Evolutionary conservation across 169 alveolate species (phyloP).

Genomic region (Plasmodium inui): DNA sequence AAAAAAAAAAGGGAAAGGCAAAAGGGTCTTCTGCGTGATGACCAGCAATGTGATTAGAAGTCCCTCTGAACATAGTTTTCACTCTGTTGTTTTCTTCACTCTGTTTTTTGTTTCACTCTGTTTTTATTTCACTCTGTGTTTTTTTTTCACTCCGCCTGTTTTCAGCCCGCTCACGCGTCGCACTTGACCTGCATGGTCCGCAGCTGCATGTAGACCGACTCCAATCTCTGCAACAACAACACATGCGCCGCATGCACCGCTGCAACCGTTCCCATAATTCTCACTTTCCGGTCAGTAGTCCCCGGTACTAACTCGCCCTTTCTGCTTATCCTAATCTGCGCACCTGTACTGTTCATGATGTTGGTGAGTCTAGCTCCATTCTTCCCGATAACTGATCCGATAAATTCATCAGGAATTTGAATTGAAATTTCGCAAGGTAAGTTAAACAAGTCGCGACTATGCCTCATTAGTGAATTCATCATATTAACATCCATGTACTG

Average conservation of each 20-base stretch:
- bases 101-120: background rate
- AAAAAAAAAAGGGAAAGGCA: background rate
- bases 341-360: constrained; percentile 76
- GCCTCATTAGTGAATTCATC: constrained; percentile 57
- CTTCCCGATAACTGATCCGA: constrained; percentile 71
- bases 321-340: constrained; percentile 73
- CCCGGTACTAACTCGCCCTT: constrained; percentile 74
- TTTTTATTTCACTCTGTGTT: background rate
- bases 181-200: constrained; percentile 45
- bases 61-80: background rate
- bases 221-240: constrained; percentile 60
- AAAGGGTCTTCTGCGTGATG: background rate
- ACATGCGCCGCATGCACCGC: constrained; percentile 78
- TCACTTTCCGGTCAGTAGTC: constrained; percentile 53
- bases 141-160: background rate
- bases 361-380: constrained; percentile 69
- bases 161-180: constrained; percentile 3
- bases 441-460: constrained; percentile 71
- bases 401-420: constrained; percentile 70
- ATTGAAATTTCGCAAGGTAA: constrained; percentile 74
- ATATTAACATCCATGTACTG: constrained; percentile 58
- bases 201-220: constrained; percentile 61
- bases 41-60: background rate
- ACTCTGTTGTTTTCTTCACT: background rate
- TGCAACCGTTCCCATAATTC: constrained; percentile 75